Percentiles rank a stretch among this genome's conserved stretches.
Conservation (phyloP, 2,329 filamentous ascomycete genomes). For the Aspergillus puulaauensis region DNA sequence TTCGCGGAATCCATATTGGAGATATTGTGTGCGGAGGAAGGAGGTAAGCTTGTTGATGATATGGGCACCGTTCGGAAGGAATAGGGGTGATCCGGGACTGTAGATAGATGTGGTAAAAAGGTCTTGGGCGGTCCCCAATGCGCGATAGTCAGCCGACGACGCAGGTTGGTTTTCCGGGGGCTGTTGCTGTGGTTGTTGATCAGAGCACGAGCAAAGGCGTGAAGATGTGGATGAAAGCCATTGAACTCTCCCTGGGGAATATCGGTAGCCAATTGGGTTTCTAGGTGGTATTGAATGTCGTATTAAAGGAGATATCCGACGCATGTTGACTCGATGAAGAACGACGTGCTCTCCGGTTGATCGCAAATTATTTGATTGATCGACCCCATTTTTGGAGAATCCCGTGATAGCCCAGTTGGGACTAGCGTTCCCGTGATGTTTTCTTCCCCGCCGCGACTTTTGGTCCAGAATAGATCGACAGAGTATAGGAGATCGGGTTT, state of each 20-base stretch:
- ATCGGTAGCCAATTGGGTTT: neutral
- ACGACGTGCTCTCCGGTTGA: neutral
- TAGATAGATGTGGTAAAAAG: constrained; percentile 77
- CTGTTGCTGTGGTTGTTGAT: constrained; percentile 18
- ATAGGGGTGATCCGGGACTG: constrained; percentile 82
- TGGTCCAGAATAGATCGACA: constrained; percentile 5
- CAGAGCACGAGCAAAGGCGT: constrained; percentile 31
- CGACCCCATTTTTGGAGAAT: neutral
- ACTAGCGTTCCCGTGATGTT: constrained; percentile 19
- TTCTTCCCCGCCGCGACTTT: constrained; percentile 14
- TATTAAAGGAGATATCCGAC: constrained; percentile 16
- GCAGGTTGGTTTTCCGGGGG: constrained; percentile 16
- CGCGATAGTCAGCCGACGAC: constrained; percentile 50
- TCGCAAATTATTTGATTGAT: neutral
- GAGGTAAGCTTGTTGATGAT: constrained; percentile 81
- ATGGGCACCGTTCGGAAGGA: constrained; percentile 76
- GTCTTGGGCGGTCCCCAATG: constrained; percentile 58
- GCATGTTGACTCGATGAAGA: constrained; percentile 14
- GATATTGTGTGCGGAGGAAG: constrained; percentile 81
- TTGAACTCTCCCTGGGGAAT: constrained; percentile 12
- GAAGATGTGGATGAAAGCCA: constrained; percentile 22
- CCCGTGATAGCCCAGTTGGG: constrained; percentile 19
- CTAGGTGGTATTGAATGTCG: constrained; percentile 8
- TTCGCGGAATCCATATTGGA: constrained; percentile 81
- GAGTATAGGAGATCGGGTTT: neutral